Evolutionary conservation across 2,329 filamentous ascomycete species (phyloP), one percentile per base, ranked within the genome.

Genomic region (Fusarium hainanense): DNA sequence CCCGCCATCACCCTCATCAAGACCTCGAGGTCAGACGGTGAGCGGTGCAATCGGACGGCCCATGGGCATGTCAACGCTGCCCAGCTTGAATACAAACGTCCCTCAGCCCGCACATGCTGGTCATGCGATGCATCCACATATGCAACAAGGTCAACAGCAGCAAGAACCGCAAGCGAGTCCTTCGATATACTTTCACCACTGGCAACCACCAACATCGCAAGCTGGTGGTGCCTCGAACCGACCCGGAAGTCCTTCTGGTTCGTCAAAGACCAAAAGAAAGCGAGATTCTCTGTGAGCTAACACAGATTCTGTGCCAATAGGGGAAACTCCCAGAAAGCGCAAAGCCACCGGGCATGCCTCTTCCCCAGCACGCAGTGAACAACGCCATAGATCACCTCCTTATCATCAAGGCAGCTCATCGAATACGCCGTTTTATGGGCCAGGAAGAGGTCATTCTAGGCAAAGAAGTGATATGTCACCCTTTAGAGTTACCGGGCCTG

Each of bases 121-220:
- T 47, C 56, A 79, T 30, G 68, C 75, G 34, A 79, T 82, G 73
- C 77, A 82, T 65, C 74, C 81, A 74, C 85, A 85, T 79, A 85
- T 82, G 76, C 87, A 84, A 75, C 87, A 84, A 76, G 84, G 82
- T 41, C 85, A 88, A 57, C 56, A 85, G 32, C 66, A 87, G 63
- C 88, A 91, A 71, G 88, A 89, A 34, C 25, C 68, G 14, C 73
- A 75, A 68, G 86, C 89, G 20, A 93, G 92, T 42, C 89, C 91
- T 1, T 92, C 90, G 23, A 92, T 97, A 49, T 96, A 93, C 79
- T 97, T 97, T 78, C 93, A 97, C 77, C 93, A 97, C 77, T 97
- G 94, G 93, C 92, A 95, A 63, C 94, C 94, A 47, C 94, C 94
- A 16, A 87, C 85, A 23, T 87, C 89, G 68, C 87, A 92, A 79